Conservation (phyloP, 768 basidiomycete genomes). For the Podaxis sp. region DNA sequence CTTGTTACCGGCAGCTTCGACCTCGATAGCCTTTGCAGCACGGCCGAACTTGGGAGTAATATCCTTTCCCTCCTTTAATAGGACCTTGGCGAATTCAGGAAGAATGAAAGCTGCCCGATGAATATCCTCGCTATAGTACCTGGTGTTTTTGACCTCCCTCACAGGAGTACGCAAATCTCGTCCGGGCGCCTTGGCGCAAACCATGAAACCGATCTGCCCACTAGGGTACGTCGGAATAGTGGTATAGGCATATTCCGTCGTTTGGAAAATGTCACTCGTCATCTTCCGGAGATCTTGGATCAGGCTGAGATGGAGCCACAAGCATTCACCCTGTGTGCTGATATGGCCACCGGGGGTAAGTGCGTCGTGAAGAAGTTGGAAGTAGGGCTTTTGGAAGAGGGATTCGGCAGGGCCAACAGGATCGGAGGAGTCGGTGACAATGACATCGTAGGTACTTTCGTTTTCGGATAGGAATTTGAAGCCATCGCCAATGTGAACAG, state of each 20-base stretch:
- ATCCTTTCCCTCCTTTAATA: constrained; percentile 70
- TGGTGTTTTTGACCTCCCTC: constrained; percentile 63
- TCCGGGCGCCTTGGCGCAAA: constrained; percentile 74
- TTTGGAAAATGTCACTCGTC: constrained; percentile 72
- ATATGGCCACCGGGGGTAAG: constrained; percentile 88
- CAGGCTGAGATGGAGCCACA: constrained; percentile 90
- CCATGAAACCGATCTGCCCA: constrained; percentile 95
- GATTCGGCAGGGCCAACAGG: constrained; percentile 93
- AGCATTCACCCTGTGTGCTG: constrained; percentile 92
- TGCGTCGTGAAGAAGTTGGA: constrained; percentile 88
- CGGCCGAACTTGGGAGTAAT: constrained; percentile 75
- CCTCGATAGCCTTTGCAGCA: constrained; percentile 37
- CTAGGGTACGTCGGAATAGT: constrained; percentile 98
- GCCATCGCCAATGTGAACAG: constrained; percentile 87
- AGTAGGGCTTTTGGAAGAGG: constrained; percentile 97
- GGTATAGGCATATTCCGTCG: constrained; percentile 87
- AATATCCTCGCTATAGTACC: constrained; percentile 81
- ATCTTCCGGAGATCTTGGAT: constrained; percentile 72
- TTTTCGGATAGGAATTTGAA: constrained; percentile 95
- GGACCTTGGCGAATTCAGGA: constrained; percentile 83
- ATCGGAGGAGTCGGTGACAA: constrained; percentile 98
- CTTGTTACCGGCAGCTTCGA: constrained; percentile 27
- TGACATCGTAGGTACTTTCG: constrained; percentile 87
- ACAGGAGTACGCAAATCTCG: constrained; percentile 72
- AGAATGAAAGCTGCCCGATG: constrained; percentile 84